Evolutionary conservation across 495 filamentous ascomycete species (phyloP).

Genomic region (Aspergillus affinis): DNA sequence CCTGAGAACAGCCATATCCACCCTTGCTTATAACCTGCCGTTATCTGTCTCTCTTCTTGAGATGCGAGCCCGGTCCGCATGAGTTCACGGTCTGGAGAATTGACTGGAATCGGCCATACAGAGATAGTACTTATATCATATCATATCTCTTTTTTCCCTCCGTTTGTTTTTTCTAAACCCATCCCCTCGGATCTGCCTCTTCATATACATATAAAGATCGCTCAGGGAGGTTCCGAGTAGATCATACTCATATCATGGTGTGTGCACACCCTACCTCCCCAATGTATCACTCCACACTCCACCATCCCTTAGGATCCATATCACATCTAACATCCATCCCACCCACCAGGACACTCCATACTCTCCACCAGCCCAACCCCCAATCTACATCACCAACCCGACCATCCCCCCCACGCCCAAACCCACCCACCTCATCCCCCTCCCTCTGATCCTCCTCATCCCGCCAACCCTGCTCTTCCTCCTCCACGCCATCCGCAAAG

Average conservation of each 20-base stretch:
- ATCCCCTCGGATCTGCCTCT: too few species aligned
- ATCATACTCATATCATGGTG: too few species aligned
- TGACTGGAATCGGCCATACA: neutral
- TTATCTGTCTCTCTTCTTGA: neutral
- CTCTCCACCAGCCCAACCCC: neutral
- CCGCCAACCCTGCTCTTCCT: slow-evolving; percentile 51
- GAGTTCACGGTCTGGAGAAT: neutral
- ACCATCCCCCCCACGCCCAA: neutral
- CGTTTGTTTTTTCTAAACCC: too few species aligned
- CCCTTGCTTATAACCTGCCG: too few species aligned
- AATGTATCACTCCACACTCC: too few species aligned
- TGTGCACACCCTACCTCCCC: too few species aligned
- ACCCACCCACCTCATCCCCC: neutral
- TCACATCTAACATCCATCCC: neutral
- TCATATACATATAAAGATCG: too few species aligned
- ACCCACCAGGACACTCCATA: slow-evolving; percentile 1
- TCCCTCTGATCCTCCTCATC: slow-evolving; percentile 20
- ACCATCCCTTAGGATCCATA: neutral
- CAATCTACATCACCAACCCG: neutral
- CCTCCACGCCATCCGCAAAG: slow-evolving; percentile 61
- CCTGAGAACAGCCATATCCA: neutral
- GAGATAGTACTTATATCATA: neutral
- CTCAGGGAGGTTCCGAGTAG: too few species aligned
- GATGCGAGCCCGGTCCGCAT: neutral
- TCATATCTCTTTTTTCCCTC: too few species aligned